Conservation (phyloP, 257 asterid species). For the Parsonsia alboflavescens region DNA sequence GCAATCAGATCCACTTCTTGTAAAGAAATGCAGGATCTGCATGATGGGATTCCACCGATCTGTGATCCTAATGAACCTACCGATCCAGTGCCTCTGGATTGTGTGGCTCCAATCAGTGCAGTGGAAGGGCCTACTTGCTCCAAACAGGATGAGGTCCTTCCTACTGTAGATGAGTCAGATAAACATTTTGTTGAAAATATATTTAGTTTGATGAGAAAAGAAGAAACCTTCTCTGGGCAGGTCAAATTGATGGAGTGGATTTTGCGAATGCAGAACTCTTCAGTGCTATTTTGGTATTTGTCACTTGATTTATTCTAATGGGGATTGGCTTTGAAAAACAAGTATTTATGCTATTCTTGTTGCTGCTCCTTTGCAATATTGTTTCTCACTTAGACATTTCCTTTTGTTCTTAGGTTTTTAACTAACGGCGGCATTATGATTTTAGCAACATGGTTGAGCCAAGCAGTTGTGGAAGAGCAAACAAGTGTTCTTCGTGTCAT, state of each 20-base stretch:
- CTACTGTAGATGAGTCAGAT: conserved; percentile 60
- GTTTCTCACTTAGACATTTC: conserved; percentile 11
- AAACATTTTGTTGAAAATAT: conserved; percentile 56
- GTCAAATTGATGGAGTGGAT: conserved; percentile 85
- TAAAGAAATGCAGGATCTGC: conserved; percentile 23
- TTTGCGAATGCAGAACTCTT: conserved; percentile 59
- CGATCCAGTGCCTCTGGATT: conserved; percentile 61
- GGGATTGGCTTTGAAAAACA: background rate
- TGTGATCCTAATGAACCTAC: conserved; percentile 38
- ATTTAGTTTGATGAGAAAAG: conserved; percentile 74
- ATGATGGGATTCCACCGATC: conserved; percentile 34
- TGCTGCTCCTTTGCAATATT: background rate
- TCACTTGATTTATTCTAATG: conserved; percentile 1
- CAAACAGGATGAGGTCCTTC: conserved; percentile 41
- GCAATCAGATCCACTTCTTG: conserved; percentile 37
- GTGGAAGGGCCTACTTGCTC: conserved; percentile 62
- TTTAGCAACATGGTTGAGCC: conserved; percentile 90
- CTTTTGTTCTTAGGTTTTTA: conserved; percentile 61
- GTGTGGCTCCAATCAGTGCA: conserved; percentile 41
- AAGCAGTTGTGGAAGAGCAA: conserved; percentile 92
- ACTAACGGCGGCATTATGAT: conserved; percentile 82
- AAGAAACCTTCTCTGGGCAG: conserved; percentile 86
- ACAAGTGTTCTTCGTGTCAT: conserved; percentile 63
- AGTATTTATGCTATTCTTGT: background rate
- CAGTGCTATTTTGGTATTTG: conserved; percentile 67